Evolutionary conservation across 1,284 basidiomycete genomes (phyloP), one percentile per base, ranked within the genome.

Genomic region (Vanrija sp.): DNA sequence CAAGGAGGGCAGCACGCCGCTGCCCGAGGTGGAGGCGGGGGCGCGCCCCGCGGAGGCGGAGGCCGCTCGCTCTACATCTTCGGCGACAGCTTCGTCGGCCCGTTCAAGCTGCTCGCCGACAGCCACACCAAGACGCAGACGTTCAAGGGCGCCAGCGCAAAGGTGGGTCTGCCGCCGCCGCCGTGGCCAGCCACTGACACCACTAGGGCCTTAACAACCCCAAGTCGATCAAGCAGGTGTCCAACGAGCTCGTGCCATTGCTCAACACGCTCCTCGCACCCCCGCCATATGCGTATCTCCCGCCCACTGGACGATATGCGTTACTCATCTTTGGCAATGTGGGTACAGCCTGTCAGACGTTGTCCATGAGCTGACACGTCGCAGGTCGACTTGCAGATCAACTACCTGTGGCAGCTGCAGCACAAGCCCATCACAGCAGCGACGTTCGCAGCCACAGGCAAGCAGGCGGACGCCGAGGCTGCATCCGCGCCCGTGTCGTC

Each of bases 371-470:
- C 48, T 53, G 18, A 53, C 37, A 41, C 39, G 22, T 14, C 2
- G 10, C 59, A 73, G 71, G 71, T 74, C 51, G 72, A 74, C 45
- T 51, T 74, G 24, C 70, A 74, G 49, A 69, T 74, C 57, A 74
- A 74, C 63, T 72, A 74, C 46, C 65, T 74, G 20, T 72, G 66
- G 65, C 70, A 74, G 51, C 60, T 74, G 19, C 64, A 67, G 47
- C 57, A 69, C 46, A 71, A 70, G 54, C 65, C 67, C 0, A 51
- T 74, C 19, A 56, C 65, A 0, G 37, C 58, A 2, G 49, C 51
- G 0, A 69, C 71, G 2, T 68, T 63, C 49, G 38, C 38, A 3
- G 54, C 31, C 12, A 31, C 31, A 31, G 31, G 10, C 5, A 31
- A 31, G 31, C 31, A 47, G 42, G 35, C 19, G 20, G 51, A 51